Evolutionary conservation across 495 filamentous ascomycete genomes (phyloP).

Genomic region (Xeromyces bisporus): DNA sequence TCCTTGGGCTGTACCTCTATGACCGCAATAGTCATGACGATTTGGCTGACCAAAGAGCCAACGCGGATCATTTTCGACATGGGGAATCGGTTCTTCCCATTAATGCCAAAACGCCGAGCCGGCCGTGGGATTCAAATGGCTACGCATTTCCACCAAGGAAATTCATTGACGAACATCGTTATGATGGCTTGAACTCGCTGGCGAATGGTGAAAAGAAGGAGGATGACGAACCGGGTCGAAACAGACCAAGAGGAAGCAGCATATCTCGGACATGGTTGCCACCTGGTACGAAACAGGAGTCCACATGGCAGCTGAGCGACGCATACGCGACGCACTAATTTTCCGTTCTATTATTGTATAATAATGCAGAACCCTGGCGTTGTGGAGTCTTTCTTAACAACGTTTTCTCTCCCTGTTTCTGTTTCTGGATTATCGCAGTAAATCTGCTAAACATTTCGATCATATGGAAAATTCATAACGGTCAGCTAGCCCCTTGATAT

Average conservation of each 20-base stretch:
- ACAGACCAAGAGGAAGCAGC: conserved; percentile 38
- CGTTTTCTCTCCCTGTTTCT: too few relatives aligned
- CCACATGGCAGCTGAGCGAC: conserved; percentile 56
- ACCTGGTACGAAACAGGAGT: conserved; percentile 61
- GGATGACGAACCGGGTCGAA: conserved; percentile 33
- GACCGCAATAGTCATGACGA: conserved; percentile 78
- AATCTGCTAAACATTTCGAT: too few relatives aligned
- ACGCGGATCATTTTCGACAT: conserved; percentile 37
- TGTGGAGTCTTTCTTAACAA: too few relatives aligned
- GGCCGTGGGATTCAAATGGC: conserved; percentile 26
- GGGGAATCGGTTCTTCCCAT: conserved; percentile 56
- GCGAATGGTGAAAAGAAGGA: conserved; percentile 40
- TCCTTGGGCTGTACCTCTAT: conserved; percentile 87
- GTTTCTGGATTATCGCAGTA: too few relatives aligned
- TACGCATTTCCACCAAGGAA: conserved; percentile 21
- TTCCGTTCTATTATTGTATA: background rate
- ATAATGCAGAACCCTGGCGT: conserved; percentile 1
- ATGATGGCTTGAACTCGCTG: conserved; percentile 13
- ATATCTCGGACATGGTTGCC: conserved; percentile 45
- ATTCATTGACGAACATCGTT: conserved; percentile 10
- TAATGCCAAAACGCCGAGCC: conserved; percentile 22
- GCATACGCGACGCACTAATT: conserved; percentile 6
- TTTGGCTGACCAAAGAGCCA: conserved; percentile 57
- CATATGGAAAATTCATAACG: too few relatives aligned
- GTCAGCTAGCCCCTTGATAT: too few relatives aligned